These are phyloP conservation scores for Emmonsiellopsis sp. DNA, from an alignment of 2,329 filamentous ascomycete species.

Conservation along the genomic window DNA sequence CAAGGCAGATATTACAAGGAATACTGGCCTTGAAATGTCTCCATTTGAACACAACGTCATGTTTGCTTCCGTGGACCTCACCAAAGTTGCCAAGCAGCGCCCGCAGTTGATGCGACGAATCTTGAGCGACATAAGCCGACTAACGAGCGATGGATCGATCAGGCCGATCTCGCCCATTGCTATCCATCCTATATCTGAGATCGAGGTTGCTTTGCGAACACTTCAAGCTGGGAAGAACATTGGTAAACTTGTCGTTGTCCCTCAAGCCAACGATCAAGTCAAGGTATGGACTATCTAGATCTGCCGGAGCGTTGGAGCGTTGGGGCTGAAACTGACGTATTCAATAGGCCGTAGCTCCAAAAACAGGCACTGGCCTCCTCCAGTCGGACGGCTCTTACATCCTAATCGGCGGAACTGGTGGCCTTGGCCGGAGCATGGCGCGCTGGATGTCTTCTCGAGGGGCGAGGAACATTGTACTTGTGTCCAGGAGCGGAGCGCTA, in stretches of 20 bases:
- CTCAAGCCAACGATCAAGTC: constrained; percentile 2
- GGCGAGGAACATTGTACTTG: constrained; percentile 41
- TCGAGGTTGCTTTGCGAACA: constrained; percentile 15
- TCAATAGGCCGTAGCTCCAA: not conserved
- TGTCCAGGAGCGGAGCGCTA: constrained; percentile 40
- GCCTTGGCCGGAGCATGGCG: constrained; percentile 44
- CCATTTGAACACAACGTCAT: not conserved
- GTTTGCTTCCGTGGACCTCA: not conserved
- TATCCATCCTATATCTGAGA: constrained; percentile 9
- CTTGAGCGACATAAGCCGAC: not conserved
- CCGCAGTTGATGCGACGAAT: not conserved
- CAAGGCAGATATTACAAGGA: not conserved
- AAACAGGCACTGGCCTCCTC: not conserved
- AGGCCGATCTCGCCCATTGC: not conserved
- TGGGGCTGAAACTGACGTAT: too few relatives aligned
- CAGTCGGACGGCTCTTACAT: constrained; percentile 38
- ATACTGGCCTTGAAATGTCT: not conserved
- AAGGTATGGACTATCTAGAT: not conserved
- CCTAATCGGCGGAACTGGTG: constrained; percentile 47
- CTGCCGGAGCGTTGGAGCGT: too few relatives aligned
- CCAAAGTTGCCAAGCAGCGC: not conserved
- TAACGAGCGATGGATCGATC: not conserved
- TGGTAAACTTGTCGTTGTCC: constrained; percentile 15
- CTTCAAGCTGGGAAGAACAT: constrained; percentile 22
- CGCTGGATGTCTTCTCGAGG: constrained; percentile 40